Evolutionary conservation across 768 basidiomycete species (phyloP).

Genomic region (Suillus discolor): DNA sequence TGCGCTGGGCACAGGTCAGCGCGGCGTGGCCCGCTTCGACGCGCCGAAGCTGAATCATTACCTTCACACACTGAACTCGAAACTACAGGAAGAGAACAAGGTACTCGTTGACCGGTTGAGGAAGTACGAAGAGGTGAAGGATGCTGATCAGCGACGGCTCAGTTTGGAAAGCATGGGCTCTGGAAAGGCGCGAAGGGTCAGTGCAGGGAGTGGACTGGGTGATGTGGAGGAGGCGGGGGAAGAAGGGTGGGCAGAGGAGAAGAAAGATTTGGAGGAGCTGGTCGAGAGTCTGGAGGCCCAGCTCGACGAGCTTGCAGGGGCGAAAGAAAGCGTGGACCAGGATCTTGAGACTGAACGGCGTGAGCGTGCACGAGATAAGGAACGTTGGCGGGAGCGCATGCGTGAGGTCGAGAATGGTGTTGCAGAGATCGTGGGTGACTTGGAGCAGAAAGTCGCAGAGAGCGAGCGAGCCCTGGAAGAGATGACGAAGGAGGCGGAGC

Average conservation of each 20-base stretch:
- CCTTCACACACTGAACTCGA: conserved; percentile 80
- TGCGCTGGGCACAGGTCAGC: conserved; percentile 70
- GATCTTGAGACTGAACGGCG: conserved; percentile 55
- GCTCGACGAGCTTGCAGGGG: conserved; percentile 42
- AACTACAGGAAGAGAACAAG: conserved; percentile 86
- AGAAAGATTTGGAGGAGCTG: conserved; percentile 53
- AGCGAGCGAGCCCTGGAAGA: conserved; percentile 54
- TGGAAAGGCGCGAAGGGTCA: conserved; percentile 48
- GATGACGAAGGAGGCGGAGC: conserved; percentile 45
- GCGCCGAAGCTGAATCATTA: conserved; percentile 85
- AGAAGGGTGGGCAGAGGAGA: conserved; percentile 76
- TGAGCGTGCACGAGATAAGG: conserved; percentile 66
- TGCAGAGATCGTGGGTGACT: conserved; percentile 60
- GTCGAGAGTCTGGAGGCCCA: conserved; percentile 38
- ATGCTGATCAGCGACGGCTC: conserved; percentile 28
- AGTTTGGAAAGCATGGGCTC: conserved; percentile 27
- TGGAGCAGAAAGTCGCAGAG: conserved; percentile 56
- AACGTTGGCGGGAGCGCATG: conserved; percentile 73
- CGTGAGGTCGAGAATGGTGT: conserved; percentile 71
- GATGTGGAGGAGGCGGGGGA: conserved; percentile 61
- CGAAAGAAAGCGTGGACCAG: conserved; percentile 48
- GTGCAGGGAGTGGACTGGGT: conserved; percentile 54
- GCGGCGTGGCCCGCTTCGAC: conserved; percentile 77
- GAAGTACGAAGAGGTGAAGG: conserved; percentile 51
- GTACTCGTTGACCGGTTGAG: conserved; percentile 55